A percentile compares a stretch with the other conserved stretches of the same genome.
Evolutionary conservation across 352 stramenopile genomes (phyloP).

Genomic region (Thraustotheca clavata): DNA sequence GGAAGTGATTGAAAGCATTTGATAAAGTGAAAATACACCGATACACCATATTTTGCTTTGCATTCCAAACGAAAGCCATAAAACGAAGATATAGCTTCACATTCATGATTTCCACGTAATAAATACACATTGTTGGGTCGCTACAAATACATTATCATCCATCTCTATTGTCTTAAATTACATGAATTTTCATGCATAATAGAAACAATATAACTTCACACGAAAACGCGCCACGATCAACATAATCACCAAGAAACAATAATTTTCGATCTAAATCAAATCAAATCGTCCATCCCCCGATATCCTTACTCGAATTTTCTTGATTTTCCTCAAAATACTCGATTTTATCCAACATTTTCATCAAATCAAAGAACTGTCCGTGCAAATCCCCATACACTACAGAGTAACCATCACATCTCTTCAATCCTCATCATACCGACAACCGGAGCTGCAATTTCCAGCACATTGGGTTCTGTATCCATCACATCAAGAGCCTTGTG

Average conservation of each 20-base stretch:
- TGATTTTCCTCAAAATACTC: slow-evolving; percentile 23
- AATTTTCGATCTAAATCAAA: slow-evolving; percentile 36
- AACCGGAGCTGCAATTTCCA: slow-evolving; percentile 31
- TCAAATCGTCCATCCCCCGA: background rate
- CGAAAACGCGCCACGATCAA: slow-evolving; percentile 70
- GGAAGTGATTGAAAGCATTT: slow-evolving; percentile 70
- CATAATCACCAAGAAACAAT: slow-evolving; percentile 72
- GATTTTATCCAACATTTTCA: slow-evolving; percentile 50
- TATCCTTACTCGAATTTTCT: slow-evolving; percentile 31
- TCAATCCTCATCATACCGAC: slow-evolving; percentile 30
- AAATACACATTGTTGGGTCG: slow-evolving; percentile 53
- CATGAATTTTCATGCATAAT: slow-evolving; percentile 52
- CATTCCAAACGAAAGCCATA: slow-evolving; percentile 80
- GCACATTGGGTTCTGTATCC: slow-evolving; percentile 49
- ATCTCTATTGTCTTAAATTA: slow-evolving; percentile 22
- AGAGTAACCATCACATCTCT: slow-evolving; percentile 7
- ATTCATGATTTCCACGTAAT: slow-evolving; percentile 76
- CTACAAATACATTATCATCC: slow-evolving; percentile 24
- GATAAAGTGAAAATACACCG: slow-evolving; percentile 72
- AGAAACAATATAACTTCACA: slow-evolving; percentile 78
- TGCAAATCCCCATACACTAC: slow-evolving; percentile 76
- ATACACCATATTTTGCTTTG: slow-evolving; percentile 70
- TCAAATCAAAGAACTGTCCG: slow-evolving; percentile 72
- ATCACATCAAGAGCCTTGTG: slow-evolving; percentile 57
- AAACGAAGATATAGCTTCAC: slow-evolving; percentile 78